Evolutionary conservation across 768 basidiomycete species (phyloP), one percentile per base, ranked within the genome.

Genomic region (Pisolithus orientalis): DNA sequence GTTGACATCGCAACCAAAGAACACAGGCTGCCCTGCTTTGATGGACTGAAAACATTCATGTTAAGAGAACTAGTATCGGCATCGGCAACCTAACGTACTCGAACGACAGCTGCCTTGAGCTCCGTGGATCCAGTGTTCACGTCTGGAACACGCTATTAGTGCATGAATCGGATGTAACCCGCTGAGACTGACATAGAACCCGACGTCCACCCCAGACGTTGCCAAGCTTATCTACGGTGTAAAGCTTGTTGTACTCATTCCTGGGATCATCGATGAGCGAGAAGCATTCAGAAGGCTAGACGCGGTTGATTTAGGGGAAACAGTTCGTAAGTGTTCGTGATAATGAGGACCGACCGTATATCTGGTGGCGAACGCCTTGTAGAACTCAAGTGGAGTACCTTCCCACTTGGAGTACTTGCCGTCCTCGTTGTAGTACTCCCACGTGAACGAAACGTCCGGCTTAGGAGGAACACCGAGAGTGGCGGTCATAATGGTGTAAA

Each of bases 1-100:
- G 34, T 93, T 94, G 43, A 96, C 93, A 64, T 98, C 95, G 65
- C 94, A 96, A 0, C 94, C 95, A 64, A 97, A 97, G 80, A 95
- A 96, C 43, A 94, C 86, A 5, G 94, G 87, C 38, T 85, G 83
- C 39, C 90, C 88, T 25, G 88, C 87, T 69, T 91, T 91, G 73
- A 95, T 80, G 67, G 87, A 76, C 76, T 81, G 53, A 34, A 7
- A 21, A 28, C 28, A 34, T 17, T 28, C n/a, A n/a, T 28, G 32
- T 47, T 21, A 21, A 52, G 17, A 3, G 10, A 42, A 14, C 34
- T 4, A 28, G 14, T 24, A 21, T 38, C 11, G 31, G 44, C 7
- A 39, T 52, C 17, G 17, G 14, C 17, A 16, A 50, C 57, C 25
- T 13, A 52, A 52, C 69, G 49, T 49, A 76, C 80, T 72, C 84